These are phyloP conservation scores for Corylus americana DNA, from an alignment of 306 rosid species.

Conservation along the genomic window DNA sequence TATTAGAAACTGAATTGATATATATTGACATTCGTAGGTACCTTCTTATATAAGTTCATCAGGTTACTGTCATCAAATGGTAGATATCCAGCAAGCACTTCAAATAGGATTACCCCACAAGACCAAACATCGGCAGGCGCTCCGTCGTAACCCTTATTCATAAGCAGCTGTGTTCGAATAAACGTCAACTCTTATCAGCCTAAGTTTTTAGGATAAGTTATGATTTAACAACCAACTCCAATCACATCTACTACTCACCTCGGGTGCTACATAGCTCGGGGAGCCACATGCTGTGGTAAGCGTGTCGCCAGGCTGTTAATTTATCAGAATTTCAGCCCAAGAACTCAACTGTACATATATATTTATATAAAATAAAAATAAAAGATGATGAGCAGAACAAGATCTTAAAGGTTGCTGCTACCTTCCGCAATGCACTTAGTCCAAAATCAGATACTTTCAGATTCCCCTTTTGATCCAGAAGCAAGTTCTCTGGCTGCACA, in stretches of 20 bases:
- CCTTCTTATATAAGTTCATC: constrained; percentile 64
- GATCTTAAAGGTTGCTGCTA: constrained; percentile 27
- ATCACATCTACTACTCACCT: constrained; percentile 39
- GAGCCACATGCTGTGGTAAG: constrained; percentile 75
- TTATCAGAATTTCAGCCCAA: constrained; percentile 23
- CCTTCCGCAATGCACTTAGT: constrained; percentile 71
- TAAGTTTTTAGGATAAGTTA: too few relatives aligned
- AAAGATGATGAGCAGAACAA: neutral
- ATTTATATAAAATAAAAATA: neutral
- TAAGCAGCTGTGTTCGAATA: constrained; percentile 46
- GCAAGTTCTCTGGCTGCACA: constrained; percentile 76
- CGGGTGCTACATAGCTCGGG: constrained; percentile 88
- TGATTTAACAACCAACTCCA: too few relatives aligned
- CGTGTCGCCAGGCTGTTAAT: constrained; percentile 52
- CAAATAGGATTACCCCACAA: constrained; percentile 81
- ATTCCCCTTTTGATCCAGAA: constrained; percentile 63
- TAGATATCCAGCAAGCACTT: constrained; percentile 66
- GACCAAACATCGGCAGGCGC: constrained; percentile 92
- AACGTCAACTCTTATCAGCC: too few relatives aligned
- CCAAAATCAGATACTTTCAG: constrained; percentile 82
- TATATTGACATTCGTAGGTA: constrained; percentile 21
- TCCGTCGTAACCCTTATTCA: constrained; percentile 63
- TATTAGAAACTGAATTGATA: constrained; percentile 1
- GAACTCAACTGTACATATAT: neutral
- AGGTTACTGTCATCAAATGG: constrained; percentile 74